Evolutionary conservation across 2,329 filamentous ascomycete genomes (phyloP).

Genomic region (Aspergillus floridensis): DNA sequence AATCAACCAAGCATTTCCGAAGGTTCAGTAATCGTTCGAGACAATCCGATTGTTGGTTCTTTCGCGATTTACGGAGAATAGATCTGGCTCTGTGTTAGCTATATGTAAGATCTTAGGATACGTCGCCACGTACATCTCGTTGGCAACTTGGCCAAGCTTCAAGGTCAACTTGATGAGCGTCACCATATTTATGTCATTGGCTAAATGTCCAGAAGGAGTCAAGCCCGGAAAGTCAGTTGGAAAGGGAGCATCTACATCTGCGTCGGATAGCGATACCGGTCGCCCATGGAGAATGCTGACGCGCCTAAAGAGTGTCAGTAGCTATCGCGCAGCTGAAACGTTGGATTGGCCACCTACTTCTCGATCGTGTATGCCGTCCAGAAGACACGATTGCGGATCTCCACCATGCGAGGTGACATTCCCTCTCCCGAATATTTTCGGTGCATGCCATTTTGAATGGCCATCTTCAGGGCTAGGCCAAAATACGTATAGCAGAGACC

Average conservation of each 20-base stretch:
- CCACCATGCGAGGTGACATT: conserved; percentile 49
- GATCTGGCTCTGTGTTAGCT: conserved; percentile 33
- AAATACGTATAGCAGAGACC: conserved; percentile 59
- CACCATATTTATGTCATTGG: conserved; percentile 49
- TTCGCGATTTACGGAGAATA: conserved; percentile 38
- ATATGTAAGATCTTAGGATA: neutral
- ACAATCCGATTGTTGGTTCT: conserved; percentile 40
- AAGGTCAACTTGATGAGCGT: conserved; percentile 47
- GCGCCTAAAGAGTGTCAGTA: conserved; percentile 38
- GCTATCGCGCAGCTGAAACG: neutral
- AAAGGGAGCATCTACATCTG: conserved; percentile 55
- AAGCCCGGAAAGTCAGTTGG: conserved; percentile 49
- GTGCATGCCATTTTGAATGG: conserved; percentile 62
- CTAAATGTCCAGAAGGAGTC: conserved; percentile 40
- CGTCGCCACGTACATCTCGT: conserved; percentile 37
- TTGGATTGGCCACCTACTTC: conserved; percentile 38
- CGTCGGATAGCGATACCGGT: conserved; percentile 53
- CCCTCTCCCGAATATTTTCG: conserved; percentile 50
- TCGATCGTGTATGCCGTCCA: conserved; percentile 59
- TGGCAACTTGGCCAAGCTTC: conserved; percentile 40
- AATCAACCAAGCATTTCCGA: conserved; percentile 41
- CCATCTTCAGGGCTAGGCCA: conserved; percentile 55
- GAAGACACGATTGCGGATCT: conserved; percentile 56
- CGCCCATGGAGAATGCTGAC: conserved; percentile 58
- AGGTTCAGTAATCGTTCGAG: conserved; percentile 40